A percentile compares a stretch with the other conserved stretches of the same genome.
Conservation (phyloP, 1,284 basidiomycete genomes). For the Irpex sp. region DNA sequence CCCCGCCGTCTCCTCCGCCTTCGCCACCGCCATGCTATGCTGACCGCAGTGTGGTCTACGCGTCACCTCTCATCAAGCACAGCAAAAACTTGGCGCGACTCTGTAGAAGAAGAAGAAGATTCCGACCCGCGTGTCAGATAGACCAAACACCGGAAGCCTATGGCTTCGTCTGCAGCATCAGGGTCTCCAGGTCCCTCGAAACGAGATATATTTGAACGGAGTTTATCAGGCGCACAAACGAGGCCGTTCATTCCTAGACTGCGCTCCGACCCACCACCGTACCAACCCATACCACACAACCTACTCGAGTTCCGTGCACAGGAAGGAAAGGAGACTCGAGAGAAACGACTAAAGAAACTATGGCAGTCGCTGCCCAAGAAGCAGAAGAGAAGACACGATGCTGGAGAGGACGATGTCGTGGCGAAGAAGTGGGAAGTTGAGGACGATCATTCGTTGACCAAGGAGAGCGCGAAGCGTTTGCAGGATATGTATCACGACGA, state of each 20-base stretch:
- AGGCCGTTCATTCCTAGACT: slow-evolving; percentile 56
- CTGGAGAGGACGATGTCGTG: slow-evolving; percentile 25
- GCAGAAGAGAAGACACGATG: slow-evolving; percentile 20
- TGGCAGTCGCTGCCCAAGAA: slow-evolving; percentile 55
- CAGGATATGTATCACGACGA: slow-evolving; percentile 77
- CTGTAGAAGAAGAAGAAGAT: not conserved
- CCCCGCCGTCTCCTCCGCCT: not conserved
- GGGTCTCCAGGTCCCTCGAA: slow-evolving; percentile 19
- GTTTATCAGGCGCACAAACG: slow-evolving; percentile 47
- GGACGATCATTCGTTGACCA: slow-evolving; percentile 43
- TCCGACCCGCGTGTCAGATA: not conserved
- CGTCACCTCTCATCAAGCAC: not conserved
- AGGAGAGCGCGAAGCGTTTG: slow-evolving; percentile 67
- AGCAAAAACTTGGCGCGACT: not conserved
- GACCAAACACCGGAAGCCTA: not conserved
- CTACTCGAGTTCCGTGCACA: slow-evolving; percentile 60
- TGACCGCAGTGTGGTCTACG: not conserved
- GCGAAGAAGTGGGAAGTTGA: slow-evolving; percentile 24
- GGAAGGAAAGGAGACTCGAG: slow-evolving; percentile 60
- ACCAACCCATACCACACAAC: slow-evolving; percentile 39
- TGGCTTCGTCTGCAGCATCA: slow-evolving; percentile 8
- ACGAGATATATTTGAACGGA: slow-evolving; percentile 49
- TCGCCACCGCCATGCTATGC: not conserved
- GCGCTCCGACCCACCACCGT: slow-evolving; percentile 46
- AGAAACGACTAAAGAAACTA: slow-evolving; percentile 52